Percentiles rank a stretch among this genome's conserved stretches.
Evolutionary conservation across 495 filamentous ascomycete genomes (phyloP).

Genomic region (Talaromyces thailandensis): DNA sequence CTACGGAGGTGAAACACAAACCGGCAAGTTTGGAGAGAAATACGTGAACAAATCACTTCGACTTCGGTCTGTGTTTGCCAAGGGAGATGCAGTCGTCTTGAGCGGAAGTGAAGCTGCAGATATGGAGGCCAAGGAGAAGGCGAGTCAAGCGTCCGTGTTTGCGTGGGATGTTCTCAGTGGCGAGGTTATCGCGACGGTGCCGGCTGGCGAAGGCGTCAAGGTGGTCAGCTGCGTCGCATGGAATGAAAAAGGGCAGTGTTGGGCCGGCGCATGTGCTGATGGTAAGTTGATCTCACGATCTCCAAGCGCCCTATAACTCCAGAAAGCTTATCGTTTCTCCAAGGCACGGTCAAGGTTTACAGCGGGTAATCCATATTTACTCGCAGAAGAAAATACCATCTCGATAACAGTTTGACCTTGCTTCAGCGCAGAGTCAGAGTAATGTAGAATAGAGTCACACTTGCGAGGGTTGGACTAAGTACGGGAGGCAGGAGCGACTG

Average conservation of each 20-base stretch:
- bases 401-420: background rate
- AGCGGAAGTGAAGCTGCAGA: conserved; percentile 63
- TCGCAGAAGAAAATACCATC: background rate
- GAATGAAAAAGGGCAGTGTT: conserved; percentile 59
- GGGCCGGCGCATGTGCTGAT: conserved; percentile 55
- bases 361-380: background rate
- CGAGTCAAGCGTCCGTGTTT: conserved; percentile 56
- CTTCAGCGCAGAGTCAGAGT: background rate
- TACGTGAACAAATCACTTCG: conserved; percentile 63
- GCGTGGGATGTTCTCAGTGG: conserved; percentile 87
- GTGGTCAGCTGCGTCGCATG: conserved; percentile 61
- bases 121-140: conserved; percentile 21
- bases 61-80: conserved; percentile 62
- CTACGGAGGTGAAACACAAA: conserved; percentile 45
- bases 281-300: conserved; percentile 25
- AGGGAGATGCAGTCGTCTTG: conserved; percentile 67
- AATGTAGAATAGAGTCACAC: background rate
- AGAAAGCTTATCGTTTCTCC: background rate
- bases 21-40: background rate
- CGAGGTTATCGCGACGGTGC: conserved; percentile 49
- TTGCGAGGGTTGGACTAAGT: too few relatives aligned
- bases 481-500: too few relatives aligned
- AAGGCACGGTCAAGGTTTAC: conserved; percentile 8
- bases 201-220: conserved; percentile 48
- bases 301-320: background rate